Evolutionary conservation across 192 early-diverging fungal species (phyloP).

Genomic region (Podila clonocystis): DNA sequence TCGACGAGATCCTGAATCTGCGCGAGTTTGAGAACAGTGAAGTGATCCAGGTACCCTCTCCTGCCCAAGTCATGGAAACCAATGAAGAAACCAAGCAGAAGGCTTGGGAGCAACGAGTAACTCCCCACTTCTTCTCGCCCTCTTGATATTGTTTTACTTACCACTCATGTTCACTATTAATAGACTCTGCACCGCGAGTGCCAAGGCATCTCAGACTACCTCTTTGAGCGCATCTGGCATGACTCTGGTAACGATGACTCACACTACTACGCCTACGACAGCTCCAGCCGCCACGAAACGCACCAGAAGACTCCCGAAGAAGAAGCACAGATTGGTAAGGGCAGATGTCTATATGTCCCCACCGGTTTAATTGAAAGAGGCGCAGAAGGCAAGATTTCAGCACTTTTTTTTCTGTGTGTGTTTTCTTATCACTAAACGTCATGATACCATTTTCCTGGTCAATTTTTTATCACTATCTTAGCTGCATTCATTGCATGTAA

Average conservation of each 20-base stretch:
- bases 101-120: not conserved
- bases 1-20: slow-evolving; percentile 13
- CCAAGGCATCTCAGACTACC: slow-evolving; percentile 42
- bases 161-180: not conserved
- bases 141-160: not conserved
- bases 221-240: slow-evolving; percentile 37
- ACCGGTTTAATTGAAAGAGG: too few relatives aligned
- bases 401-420: not conserved
- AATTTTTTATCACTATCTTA: not conserved
- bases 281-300: not conserved
- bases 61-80: too few relatives aligned
- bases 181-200: slow-evolving; percentile 34
- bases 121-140: not conserved
- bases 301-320: slow-evolving; percentile 29
- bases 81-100: not conserved
- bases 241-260: slow-evolving; percentile 16
- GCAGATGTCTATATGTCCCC: not conserved
- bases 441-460: not conserved
- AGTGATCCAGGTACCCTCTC: slow-evolving; percentile 28
- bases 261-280: slow-evolving; percentile 7
- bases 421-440: not conserved
- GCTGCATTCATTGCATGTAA: slow-evolving; percentile 25
- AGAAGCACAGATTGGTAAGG: slow-evolving; percentile 43
- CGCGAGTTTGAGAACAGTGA: slow-evolving; percentile 21
- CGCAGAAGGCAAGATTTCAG: not conserved